These are phyloP conservation scores for Penicillium canescens DNA, from an alignment of 495 filamentous ascomycete species.

Conservation along the genomic window DNA sequence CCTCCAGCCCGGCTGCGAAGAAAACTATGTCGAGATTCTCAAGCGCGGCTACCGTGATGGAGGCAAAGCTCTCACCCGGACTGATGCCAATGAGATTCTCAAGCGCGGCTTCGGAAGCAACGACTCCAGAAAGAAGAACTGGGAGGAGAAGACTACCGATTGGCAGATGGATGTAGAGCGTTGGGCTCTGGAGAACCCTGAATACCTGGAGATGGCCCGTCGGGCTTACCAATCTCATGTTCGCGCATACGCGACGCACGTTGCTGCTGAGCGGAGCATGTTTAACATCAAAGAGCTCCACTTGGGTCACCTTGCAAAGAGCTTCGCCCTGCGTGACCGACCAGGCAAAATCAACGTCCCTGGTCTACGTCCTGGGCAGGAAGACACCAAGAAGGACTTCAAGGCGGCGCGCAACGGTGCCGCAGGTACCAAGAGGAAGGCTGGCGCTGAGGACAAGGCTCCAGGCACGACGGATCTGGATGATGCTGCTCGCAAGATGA, in stretches of 20 bases:
- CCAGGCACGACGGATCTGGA: slow-evolving; percentile 46
- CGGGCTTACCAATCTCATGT: slow-evolving; percentile 89
- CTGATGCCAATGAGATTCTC: slow-evolving; percentile 60
- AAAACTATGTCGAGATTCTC: slow-evolving; percentile 80
- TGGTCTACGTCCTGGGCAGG: slow-evolving; percentile 49
- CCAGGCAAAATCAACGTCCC: slow-evolving; percentile 83
- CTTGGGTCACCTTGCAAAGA: slow-evolving; percentile 91
- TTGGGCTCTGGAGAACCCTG: slow-evolving; percentile 62
- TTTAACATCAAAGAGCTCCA: slow-evolving; percentile 91
- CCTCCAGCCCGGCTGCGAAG: slow-evolving; percentile 85
- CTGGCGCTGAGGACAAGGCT: slow-evolving; percentile 39
- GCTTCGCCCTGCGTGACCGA: slow-evolving; percentile 83
- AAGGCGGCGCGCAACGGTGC: slow-evolving; percentile 41
- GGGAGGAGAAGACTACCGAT: slow-evolving; percentile 72
- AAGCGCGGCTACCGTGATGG: slow-evolving; percentile 58
- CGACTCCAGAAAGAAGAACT: slow-evolving; percentile 46
- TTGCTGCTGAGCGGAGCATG: slow-evolving; percentile 73
- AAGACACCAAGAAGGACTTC: slow-evolving; percentile 49
- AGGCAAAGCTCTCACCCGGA: slow-evolving; percentile 51
- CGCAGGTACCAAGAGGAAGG: slow-evolving; percentile 40
- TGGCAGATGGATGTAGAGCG: slow-evolving; percentile 75
- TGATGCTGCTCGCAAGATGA: slow-evolving; percentile 73
- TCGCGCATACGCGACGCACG: slow-evolving; percentile 91
- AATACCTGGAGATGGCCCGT: slow-evolving; percentile 68
- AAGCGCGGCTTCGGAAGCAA: slow-evolving; percentile 59